Evolutionary conservation across 148 eudicot species (phyloP), one percentile per base, ranked within the genome.

Genomic region (Cornus suecica): DNA sequence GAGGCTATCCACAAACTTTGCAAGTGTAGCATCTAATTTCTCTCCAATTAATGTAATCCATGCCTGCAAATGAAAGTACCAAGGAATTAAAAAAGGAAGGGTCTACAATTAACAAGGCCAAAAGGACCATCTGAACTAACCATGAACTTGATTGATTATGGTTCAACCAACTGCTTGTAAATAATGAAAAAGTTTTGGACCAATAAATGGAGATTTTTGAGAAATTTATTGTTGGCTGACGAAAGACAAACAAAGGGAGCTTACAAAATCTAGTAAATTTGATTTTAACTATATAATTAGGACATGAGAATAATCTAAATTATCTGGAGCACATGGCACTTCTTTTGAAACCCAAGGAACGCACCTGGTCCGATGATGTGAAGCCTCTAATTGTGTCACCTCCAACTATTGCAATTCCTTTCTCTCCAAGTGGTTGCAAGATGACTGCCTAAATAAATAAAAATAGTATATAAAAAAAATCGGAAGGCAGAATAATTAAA

Each of bases 21-120:
- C 60, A 81, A 94, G 90, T 24, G 98, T 89, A 72, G 95, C 90
- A 78, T 94, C 98, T 85, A 94, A 75, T 82, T 94, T 94, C 79
- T 94, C 92, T 72, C 95, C 97, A 37, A 94, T 81, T 70, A 90
- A 84, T 71, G 98, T 84, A 82, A 94, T 94, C 97, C 98, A 94
- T 80, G 97, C 93, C 97, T 94, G 76, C 62, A 71, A 72, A 74
- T 71, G 64, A 74, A 7, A 16, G 41, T 16, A 22, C 62, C 62
- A 41, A 29, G 72, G 26, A 30, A 32, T 45, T 37, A 37, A 37
- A 37, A 37, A 37, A 10, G 7, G 6, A 37, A 37, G 42, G 42
- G 42, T 37, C 42, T 37, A 37, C 6, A 22, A 23, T 52, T 37
- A 16, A 34, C 0, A 25, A 31, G 66, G n/a, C 3, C 23, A 37